Evolutionary conservation across 1,284 basidiomycete species (phyloP).

Genomic region (Quambalaria eucalypti): DNA sequence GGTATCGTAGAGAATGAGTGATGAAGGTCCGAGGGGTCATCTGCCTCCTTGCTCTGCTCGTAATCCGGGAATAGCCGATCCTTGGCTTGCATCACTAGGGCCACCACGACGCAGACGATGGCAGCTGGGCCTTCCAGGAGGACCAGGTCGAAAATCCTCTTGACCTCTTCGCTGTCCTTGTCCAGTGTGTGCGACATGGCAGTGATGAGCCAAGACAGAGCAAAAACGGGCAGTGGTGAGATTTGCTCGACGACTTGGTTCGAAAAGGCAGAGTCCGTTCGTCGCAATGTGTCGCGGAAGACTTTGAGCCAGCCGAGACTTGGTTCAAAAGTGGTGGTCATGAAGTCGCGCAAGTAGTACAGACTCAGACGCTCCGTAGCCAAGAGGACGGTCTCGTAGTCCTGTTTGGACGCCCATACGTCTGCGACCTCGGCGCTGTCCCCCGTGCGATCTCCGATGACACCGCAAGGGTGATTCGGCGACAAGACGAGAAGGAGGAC

Average conservation of each 20-base stretch:
- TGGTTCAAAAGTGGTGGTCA: constrained; percentile 74
- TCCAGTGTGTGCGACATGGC: constrained; percentile 77
- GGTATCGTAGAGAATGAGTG: constrained; percentile 17
- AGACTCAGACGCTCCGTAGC: constrained; percentile 60
- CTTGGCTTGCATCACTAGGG: constrained; percentile 54
- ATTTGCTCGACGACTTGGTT: constrained; percentile 56
- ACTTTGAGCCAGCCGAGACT: constrained; percentile 72
- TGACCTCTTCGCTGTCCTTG: constrained; percentile 32
- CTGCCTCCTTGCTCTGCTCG: constrained; percentile 8
- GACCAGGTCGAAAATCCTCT: constrained; percentile 79
- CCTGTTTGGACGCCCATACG: not conserved
- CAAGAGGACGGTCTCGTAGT: constrained; percentile 6
- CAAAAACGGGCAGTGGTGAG: constrained; percentile 70
- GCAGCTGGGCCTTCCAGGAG: constrained; percentile 70
- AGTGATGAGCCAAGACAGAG: constrained; percentile 79
- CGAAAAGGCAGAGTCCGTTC: constrained; percentile 65
- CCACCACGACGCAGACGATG: constrained; percentile 70
- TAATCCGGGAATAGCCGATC: constrained; percentile 6
- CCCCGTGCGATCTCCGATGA: not conserved
- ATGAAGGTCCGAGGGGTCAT: constrained; percentile 30
- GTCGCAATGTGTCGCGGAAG: constrained; percentile 58
- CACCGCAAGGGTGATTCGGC: not conserved
- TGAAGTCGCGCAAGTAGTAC: constrained; percentile 74
- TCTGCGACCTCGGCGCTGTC: constrained; percentile 1
- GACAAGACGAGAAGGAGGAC: constrained; percentile 60